These are phyloP conservation scores for Hypoxylon perforatum DNA, from an alignment of 495 filamentous ascomycete species.

Conservation along the genomic window DNA sequence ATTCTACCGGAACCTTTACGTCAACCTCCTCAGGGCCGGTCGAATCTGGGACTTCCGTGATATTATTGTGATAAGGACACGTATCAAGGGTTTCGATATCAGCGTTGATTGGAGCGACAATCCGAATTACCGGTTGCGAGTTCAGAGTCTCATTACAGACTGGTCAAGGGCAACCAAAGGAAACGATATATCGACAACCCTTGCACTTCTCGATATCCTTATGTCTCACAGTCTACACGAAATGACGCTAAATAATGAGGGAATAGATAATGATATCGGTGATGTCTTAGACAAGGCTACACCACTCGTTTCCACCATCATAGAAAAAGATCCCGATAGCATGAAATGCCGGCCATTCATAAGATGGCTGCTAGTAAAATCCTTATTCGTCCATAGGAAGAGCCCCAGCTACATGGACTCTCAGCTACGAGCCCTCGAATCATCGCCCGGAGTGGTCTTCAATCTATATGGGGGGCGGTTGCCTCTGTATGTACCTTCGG, in stretches of 20 bases:
- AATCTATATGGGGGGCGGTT: background rate
- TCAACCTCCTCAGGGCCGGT: constrained; percentile 16
- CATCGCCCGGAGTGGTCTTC: background rate
- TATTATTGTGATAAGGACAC: constrained; percentile 12
- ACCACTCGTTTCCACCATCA: constrained; percentile 14
- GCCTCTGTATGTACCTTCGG: constrained; percentile 16
- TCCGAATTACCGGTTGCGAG: background rate
- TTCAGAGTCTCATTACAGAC: constrained; percentile 6
- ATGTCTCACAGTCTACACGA: background rate
- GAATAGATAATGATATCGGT: background rate
- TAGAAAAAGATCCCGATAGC: constrained; percentile 10
- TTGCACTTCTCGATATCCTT: constrained; percentile 25
- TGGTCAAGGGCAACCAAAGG: constrained; percentile 6
- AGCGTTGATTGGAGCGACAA: constrained; percentile 1
- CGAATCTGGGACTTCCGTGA: constrained; percentile 30
- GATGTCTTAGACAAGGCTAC: background rate
- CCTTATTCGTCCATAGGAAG: background rate
- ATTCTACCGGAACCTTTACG: constrained; percentile 12
- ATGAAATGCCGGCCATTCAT: constrained; percentile 22
- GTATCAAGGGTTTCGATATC: background rate
- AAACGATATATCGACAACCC: constrained; percentile 19
- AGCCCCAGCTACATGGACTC: background rate
- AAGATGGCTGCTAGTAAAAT: constrained; percentile 26
- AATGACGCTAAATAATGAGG: background rate
- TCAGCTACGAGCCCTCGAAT: background rate